These are phyloP conservation scores for Monosporascus ibericus DNA, from an alignment of 2,329 filamentous ascomycete genomes.

Conservation along the genomic window DNA sequence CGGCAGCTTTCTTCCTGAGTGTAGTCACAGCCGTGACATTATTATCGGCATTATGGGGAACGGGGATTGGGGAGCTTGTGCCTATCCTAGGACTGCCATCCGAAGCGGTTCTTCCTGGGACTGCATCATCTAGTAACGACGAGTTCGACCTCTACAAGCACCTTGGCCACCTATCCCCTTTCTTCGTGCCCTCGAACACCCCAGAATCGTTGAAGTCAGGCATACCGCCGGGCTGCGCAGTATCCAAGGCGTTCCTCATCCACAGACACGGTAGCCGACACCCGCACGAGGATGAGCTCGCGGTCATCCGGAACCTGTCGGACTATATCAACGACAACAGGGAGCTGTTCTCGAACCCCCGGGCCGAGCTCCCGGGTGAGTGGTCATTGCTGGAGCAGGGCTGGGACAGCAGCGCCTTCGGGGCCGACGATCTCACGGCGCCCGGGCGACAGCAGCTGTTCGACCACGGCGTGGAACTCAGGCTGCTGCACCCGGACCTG, in stretches of 20 bases:
- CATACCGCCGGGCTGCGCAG: slow-evolving; percentile 15
- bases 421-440: slow-evolving; percentile 11
- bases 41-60: too few species aligned
- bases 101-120: too few species aligned
- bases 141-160: slow-evolving; percentile 13
- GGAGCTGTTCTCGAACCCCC: slow-evolving; percentile 10
- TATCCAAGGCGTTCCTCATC: slow-evolving; percentile 14
- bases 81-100: too few species aligned
- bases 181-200: slow-evolving; percentile 15
- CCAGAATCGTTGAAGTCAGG: slow-evolving; percentile 9
- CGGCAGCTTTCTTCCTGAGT: too few species aligned
- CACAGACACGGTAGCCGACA: slow-evolving; percentile 17
- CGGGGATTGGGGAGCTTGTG: too few species aligned
- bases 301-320: slow-evolving; percentile 9
- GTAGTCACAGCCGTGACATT: too few species aligned
- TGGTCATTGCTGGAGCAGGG: slow-evolving; percentile 11
- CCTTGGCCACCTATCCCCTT: slow-evolving; percentile 15
- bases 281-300: slow-evolving; percentile 13
- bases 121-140: too few species aligned
- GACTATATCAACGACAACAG: slow-evolving; percentile 15
- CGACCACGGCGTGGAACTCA: slow-evolving; percentile 15
- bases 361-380: slow-evolving; percentile 5
- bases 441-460: slow-evolving; percentile 15
- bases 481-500: slow-evolving; percentile 11
- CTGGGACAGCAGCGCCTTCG: slow-evolving; percentile 13